A percentile compares a stretch with the other conserved stretches of the same genome.
These are phyloP conservation scores for Cucumis sativus DNA, from an alignment of 306 rosid genomes.

Conservation along the genomic window DNA sequence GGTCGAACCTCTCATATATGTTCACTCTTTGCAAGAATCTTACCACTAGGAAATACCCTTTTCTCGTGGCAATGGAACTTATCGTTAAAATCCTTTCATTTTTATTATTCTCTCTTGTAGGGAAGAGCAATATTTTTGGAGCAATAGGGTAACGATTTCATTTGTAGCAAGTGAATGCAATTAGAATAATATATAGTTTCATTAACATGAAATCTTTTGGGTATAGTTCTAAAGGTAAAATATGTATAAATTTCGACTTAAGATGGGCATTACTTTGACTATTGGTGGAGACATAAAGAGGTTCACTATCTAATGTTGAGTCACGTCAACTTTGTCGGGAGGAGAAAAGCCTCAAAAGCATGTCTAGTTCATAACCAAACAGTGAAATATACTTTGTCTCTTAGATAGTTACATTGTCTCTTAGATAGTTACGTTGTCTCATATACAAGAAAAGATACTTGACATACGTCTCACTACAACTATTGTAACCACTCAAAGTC, in stretches of 20 bases:
- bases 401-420: background rate
- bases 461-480: background rate
- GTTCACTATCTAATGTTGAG: background rate
- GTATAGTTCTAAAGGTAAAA: background rate
- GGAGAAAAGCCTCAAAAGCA: background rate
- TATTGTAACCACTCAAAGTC: background rate
- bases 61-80: no score
- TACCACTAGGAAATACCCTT: no score
- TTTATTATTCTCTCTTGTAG: no score
- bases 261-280: background rate
- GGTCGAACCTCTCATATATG: no score
- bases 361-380: background rate
- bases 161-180: no score
- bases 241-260: background rate
- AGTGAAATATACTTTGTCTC: background rate
- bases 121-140: no score
- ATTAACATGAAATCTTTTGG: no score
- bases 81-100: no score
- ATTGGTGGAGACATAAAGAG: background rate
- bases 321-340: background rate
- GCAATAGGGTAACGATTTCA: no score
- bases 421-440: background rate
- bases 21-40: no score
- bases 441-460: background rate
- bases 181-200: no score